Percentiles rank a stretch among this genome's conserved stretches.
phyloP scores from a whole-genome alignment of 2,329 filamentous ascomycete genomes.

The Trichoderma atroviride region DNA sequence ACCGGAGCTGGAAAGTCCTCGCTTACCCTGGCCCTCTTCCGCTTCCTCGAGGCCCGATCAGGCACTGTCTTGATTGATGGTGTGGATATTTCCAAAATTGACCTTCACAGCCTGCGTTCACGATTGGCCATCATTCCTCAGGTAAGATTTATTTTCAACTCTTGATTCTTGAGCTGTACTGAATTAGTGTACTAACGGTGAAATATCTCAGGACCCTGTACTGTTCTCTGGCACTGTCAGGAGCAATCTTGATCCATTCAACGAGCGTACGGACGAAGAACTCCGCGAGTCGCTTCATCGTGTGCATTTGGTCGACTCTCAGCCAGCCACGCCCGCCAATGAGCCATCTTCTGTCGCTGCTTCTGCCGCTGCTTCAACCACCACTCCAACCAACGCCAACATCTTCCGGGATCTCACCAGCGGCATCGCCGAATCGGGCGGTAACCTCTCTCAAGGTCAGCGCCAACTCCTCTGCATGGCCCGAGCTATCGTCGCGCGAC shows the following conservation, averaged over 20 bases:
- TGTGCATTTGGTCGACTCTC: conserved; percentile 64
- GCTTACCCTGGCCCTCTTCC: conserved; percentile 74
- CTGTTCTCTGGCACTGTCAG: conserved; percentile 79
- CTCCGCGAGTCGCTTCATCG: conserved; percentile 70
- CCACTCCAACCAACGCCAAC: conserved; percentile 59
- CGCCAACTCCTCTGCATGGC: conserved; percentile 76
- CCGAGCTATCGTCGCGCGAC: conserved; percentile 69
- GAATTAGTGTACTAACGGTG: conserved; percentile 3
- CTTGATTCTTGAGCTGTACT: neutral
- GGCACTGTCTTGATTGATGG: conserved; percentile 73
- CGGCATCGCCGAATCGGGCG: conserved; percentile 69
- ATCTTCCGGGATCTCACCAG: conserved; percentile 65
- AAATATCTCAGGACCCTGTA: conserved; percentile 65
- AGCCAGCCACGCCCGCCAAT: conserved; percentile 43
- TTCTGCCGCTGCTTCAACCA: conserved; percentile 39
- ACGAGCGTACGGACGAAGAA: conserved; percentile 68
- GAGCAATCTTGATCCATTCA: conserved; percentile 76
- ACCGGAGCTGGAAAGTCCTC: conserved; percentile 80
- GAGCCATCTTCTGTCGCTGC: conserved; percentile 43
- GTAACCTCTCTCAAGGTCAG: conserved; percentile 76
- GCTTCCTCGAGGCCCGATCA: conserved; percentile 70
- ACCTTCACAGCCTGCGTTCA: conserved; percentile 70
- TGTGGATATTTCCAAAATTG: conserved; percentile 72
- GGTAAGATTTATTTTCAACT: conserved; percentile 34
- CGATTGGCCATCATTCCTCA: conserved; percentile 78